Evolutionary conservation across 805 yeast species (phyloP), one percentile per base, ranked within the genome.

Genomic region (Yamadazyma sp.): DNA sequence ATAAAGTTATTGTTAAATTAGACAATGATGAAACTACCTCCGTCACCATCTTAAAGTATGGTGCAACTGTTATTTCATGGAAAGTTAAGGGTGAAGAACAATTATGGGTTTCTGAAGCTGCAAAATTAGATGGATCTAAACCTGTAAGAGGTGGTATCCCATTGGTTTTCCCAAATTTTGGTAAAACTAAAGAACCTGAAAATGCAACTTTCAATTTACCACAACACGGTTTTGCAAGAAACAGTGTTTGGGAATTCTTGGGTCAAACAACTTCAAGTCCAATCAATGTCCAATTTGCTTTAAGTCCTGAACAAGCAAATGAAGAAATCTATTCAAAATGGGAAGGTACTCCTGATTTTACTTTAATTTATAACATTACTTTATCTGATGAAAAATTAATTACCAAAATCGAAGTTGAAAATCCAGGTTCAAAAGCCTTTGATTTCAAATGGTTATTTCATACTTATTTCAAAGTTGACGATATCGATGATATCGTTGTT

Each of bases 101-200:
- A 62, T 70, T 93, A 38, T 93, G 96, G 95, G 65, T 82, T 20
- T 75, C 82, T 6, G 57, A 67, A 8, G 91, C 76, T 24, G 95
- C 98, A 30, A 78, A 80, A 50, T 64, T 91, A 42, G 98, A 93
- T 53, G 98, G 98, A 8, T 65, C 91, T 29, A 85, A 83, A 54
- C 94, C 98, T 1, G 97, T 93, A 13, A 77, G 98, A 58, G 98
- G 98, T 45, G 98, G 98, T 33, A 86, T 93, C 35, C 98, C 98
- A 9, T 67, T 93, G 16, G 98, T 91, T 7, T 93, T 93, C 73
- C 98, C 98, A 2, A 86, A 82, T 1, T 85, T 85, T 52, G 98
- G 98, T 40, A 88, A 80, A 45, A 66, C 70, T 10, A 68, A 70
- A 21, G 69, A 74, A 6, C 71, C 66, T 37, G 17, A 36, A 7